Conservation (phyloP, 176 grass and related monocot genomes). For the Ensete glaucum region DNA sequence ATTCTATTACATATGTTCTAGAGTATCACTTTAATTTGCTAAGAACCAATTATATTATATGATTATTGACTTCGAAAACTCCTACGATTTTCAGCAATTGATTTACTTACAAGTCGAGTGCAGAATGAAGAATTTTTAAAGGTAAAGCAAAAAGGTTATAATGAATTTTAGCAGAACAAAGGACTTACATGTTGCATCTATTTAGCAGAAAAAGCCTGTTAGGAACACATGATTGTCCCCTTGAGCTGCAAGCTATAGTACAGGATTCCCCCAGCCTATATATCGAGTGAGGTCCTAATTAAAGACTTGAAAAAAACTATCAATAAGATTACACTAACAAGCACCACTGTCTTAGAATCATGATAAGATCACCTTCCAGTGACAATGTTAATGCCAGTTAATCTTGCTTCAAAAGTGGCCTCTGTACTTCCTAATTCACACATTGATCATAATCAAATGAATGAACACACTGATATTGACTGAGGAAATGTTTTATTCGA, state of each 20-base stretch:
- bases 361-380: constrained; percentile 51
- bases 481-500: not conserved
- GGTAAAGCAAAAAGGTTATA: not conserved
- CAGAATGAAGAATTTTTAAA: not conserved
- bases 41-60: no score
- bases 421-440: constrained; percentile 44
- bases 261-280: constrained; percentile 66
- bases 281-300: constrained; percentile 28
- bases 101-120: not conserved
- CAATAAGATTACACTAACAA: not conserved
- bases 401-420: constrained; percentile 39
- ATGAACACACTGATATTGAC: not conserved
- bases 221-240: constrained; percentile 75
- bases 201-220: constrained; percentile 63
- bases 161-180: not conserved
- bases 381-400: constrained; percentile 64
- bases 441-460: constrained; percentile 18
- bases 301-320: constrained; percentile 8
- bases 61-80: no score
- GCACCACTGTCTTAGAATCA: not conserved
- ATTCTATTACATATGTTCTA: no score
- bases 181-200: constrained; percentile 82
- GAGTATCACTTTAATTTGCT: no score
- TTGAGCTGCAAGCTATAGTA: constrained; percentile 52
- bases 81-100: no score